Evolutionary conservation across 1,284 basidiomycete genomes (phyloP).

Genomic region (Ceraceosorus guamensis): DNA sequence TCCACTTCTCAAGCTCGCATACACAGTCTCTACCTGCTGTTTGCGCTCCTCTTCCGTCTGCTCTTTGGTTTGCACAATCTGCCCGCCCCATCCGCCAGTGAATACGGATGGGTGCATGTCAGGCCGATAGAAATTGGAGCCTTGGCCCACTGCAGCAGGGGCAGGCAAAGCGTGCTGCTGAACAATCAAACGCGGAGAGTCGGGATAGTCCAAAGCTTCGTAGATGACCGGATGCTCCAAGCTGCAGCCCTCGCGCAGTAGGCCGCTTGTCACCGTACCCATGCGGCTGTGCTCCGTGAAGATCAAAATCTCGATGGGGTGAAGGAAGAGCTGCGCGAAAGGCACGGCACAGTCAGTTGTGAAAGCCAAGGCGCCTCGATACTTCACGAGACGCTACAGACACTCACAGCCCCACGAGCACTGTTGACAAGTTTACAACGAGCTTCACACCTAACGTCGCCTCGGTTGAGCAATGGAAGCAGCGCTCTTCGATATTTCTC

Average conservation of each 20-base stretch:
- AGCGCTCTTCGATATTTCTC: constrained; percentile 25
- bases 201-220: constrained; percentile 57
- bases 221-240: constrained; percentile 69
- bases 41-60: constrained; percentile 72
- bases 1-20: constrained; percentile 76
- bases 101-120: constrained; percentile 9
- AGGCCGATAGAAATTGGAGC: constrained; percentile 11
- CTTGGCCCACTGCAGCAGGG: constrained; percentile 2
- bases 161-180: constrained; percentile 57
- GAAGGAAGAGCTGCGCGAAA: constrained; percentile 51
- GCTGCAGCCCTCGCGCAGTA: constrained; percentile 62
- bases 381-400: neutral
- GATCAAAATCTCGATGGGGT: constrained; percentile 75
- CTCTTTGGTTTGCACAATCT: constrained; percentile 23
- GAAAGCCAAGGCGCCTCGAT: neutral
- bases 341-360: constrained; percentile 38
- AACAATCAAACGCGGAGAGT: constrained; percentile 68
- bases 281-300: constrained; percentile 90
- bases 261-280: constrained; percentile 65
- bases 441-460: constrained; percentile 27
- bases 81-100: constrained; percentile 50
- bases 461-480: constrained; percentile 17
- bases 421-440: constrained; percentile 22
- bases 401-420: constrained; percentile 10
- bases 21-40: constrained; percentile 86